phyloP scores from a whole-genome alignment of 2,329 filamentous ascomycete genomes.

The Apiospora hydei region DNA sequence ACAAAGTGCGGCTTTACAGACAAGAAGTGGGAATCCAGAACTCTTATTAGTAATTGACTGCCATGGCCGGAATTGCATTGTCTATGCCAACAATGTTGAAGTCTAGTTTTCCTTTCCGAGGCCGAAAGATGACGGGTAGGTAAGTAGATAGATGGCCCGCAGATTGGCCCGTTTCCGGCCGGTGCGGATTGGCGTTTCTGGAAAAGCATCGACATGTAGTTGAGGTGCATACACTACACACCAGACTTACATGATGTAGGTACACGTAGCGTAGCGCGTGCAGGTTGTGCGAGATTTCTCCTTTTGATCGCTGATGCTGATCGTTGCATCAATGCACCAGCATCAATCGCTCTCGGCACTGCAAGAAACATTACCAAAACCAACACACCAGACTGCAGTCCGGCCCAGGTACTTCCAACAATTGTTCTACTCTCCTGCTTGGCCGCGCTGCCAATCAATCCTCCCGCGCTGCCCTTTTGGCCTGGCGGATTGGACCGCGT shows the following conservation, averaged over 20 bases:
- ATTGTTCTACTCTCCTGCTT: conserved; percentile 6
- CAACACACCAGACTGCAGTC: background rate
- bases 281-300: conserved; percentile 7
- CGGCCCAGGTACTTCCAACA: background rate
- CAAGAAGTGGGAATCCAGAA: background rate
- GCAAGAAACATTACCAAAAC: background rate
- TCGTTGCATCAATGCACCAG: background rate
- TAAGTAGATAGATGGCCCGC: background rate
- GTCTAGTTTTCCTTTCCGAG: background rate
- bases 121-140: background rate
- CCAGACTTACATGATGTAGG: background rate
- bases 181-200: conserved; percentile 10
- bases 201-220: conserved; percentile 7
- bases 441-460: background rate
- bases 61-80: background rate
- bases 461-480: conserved; percentile 6
- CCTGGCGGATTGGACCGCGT: background rate
- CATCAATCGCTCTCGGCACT: background rate
- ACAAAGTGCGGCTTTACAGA: background rate
- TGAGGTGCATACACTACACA: background rate
- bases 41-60: conserved; percentile 1
- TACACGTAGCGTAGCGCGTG: conserved; percentile 2
- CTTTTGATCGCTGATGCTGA: background rate
- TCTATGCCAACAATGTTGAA: background rate
- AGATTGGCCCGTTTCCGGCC: conserved; percentile 16